Evolutionary conservation across 441 rosid genomes (phyloP), one percentile per base, ranked within the genome.

Genomic region (Metrosideros polymorpha): DNA sequence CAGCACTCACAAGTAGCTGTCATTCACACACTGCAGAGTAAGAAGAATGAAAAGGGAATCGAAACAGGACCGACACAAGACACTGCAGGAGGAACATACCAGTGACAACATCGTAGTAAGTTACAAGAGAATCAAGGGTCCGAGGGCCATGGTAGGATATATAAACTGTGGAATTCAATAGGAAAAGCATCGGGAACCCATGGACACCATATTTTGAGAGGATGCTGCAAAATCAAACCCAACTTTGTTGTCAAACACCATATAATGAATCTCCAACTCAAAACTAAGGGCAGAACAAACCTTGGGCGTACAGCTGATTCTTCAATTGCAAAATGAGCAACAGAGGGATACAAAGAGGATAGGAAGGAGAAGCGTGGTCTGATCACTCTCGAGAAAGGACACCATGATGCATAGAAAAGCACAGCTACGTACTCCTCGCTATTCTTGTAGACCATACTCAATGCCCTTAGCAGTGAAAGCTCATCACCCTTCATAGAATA

Each of bases 331-430:
- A 96, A 92, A 87, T 97, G 99, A 43, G 94, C 92, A 49, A 95
- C 86, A 12, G 96, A 91, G 7, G 98, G 92, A 89, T 92, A 97
- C 25, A 94, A 88, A 82, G 96, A 92, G 59, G 99, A 89, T 47
- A 97, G 87, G 85, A 93, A 63, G 83, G 95, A 92, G 86, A 97
- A 96, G 39, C 90, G 91, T 6, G 96, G 98, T 71, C 94, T 92
- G 77, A 96, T 93, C n/a, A 87, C 89, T 87, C 93, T 89, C 3
- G 99, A 97, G 89, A 97, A 97, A 49, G 98, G 99, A 91, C 99
- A 97, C 98, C 99, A 96, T 5, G 98, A 93, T 50, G 99, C 98
- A 89, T 96, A 95, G 89, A 97, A 97, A 76, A 97, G 95, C 91
- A 96, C 91, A 53, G 99, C 98, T 85, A 94, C 96, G 82, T 93